Percentiles rank a stretch among this genome's conserved stretches.
Evolutionary conservation across 2,329 filamentous ascomycete genomes (phyloP).

Genomic region (Colletotrichum liaoningense): DNA sequence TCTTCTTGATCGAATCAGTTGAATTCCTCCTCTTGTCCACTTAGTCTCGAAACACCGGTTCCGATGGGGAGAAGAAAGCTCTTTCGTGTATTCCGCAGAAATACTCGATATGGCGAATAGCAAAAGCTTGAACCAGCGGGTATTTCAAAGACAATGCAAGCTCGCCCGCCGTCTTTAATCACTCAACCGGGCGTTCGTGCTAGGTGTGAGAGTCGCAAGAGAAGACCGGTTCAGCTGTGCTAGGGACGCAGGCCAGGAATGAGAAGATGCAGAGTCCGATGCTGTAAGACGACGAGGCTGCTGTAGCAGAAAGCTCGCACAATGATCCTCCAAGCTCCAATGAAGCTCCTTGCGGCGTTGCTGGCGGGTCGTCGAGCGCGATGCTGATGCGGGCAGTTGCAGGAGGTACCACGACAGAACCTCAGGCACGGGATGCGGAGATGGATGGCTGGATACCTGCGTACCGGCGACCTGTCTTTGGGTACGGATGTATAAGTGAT

Average conservation of each 20-base stretch:
- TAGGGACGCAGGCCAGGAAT: constrained; percentile 43
- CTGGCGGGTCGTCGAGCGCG: constrained; percentile 53
- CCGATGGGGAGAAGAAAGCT: not conserved
- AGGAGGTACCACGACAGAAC: constrained; percentile 50
- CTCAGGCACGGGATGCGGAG: constrained; percentile 44
- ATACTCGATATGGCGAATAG: not conserved
- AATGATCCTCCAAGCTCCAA: constrained; percentile 55
- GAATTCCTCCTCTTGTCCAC: not conserved
- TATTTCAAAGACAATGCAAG: not conserved
- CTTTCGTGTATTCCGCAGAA: not conserved
- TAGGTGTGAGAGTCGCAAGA: not conserved
- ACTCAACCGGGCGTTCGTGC: not conserved
- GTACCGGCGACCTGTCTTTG: constrained; percentile 9
- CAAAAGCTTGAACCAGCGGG: not conserved
- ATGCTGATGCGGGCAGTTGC: constrained; percentile 58
- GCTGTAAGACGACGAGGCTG: constrained; percentile 58
- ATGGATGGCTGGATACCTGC: constrained; percentile 25
- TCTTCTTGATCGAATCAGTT: not conserved
- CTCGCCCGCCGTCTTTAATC: constrained; percentile 14
- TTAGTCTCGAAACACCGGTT: not conserved
- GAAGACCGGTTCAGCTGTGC: not conserved
- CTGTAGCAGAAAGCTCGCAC: constrained; percentile 63
- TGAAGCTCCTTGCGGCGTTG: constrained; percentile 63
- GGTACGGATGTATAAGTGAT: constrained; percentile 2
- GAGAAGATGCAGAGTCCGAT: constrained; percentile 42